phyloP scores from a whole-genome alignment of 1,284 basidiomycete species.

The Trametes hirsuta region DNA sequence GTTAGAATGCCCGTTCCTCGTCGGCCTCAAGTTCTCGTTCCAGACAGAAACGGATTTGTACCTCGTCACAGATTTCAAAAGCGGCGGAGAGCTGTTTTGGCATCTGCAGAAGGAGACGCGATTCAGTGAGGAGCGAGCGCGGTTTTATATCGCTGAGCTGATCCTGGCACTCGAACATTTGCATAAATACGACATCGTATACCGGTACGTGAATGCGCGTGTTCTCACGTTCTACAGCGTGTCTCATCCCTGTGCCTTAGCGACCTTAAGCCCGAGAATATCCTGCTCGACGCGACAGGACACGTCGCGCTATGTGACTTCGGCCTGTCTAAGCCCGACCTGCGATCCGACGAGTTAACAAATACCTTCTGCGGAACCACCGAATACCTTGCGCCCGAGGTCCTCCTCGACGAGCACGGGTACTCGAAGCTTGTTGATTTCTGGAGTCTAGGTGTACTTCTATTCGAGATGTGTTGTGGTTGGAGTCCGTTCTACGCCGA shows the following conservation, averaged over 20 bases:
- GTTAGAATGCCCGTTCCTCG: slow-evolving; percentile 94
- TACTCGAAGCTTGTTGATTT: slow-evolving; percentile 99
- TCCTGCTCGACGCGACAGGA: slow-evolving; percentile 94
- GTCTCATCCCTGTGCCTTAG: slow-evolving; percentile 39
- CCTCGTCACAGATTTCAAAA: slow-evolving; percentile 99
- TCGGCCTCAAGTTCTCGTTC: slow-evolving; percentile 98
- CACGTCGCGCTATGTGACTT: slow-evolving; percentile 98
- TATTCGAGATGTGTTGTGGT: slow-evolving; percentile 99
- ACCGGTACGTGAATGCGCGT: slow-evolving; percentile 62
- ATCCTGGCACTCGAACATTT: slow-evolving; percentile 94
- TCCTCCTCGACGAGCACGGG: slow-evolving; percentile 97
- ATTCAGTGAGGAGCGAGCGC: slow-evolving; percentile 89
- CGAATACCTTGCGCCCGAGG: slow-evolving; percentile 97
- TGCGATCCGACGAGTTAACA: slow-evolving; percentile 92
- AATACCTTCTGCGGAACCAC: slow-evolving; percentile 98
- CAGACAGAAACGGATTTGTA: slow-evolving; percentile 97
- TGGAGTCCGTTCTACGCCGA: slow-evolving; percentile 99
- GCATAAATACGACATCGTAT: slow-evolving; percentile 97
- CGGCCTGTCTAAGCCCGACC: slow-evolving; percentile 95
- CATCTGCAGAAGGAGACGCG: slow-evolving; percentile 94
- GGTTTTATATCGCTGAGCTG: slow-evolving; percentile 96
- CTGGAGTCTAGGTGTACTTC: slow-evolving; percentile 92
- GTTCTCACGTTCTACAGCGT: neutral
- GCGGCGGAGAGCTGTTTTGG: slow-evolving; percentile 98
- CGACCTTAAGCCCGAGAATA: slow-evolving; percentile 97